A percentile compares a stretch with the other conserved stretches of the same genome.
phyloP scores from a whole-genome alignment of 2,329 filamentous ascomycete genomes.

The Trichoderma polysporum region DNA sequence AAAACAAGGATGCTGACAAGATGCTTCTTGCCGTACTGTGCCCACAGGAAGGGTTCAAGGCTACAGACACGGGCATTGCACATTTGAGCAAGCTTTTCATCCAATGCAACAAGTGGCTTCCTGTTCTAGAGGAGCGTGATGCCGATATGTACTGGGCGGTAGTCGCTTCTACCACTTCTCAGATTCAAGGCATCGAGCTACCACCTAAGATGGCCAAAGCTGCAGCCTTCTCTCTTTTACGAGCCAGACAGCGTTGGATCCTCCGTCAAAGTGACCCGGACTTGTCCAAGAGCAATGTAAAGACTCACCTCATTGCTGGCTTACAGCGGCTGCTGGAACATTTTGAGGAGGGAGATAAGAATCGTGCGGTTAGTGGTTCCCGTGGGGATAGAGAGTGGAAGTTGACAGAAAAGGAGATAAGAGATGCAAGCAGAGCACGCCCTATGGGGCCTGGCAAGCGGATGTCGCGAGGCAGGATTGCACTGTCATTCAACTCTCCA shows the following conservation, averaged over 20 bases:
- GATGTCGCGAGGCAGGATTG: slow-evolving; percentile 18
- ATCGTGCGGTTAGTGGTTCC: too few species aligned
- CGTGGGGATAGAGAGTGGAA: background rate
- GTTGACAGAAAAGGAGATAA: slow-evolving; percentile 7
- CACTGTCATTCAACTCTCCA: slow-evolving; percentile 1
- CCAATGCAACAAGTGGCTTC: slow-evolving; percentile 14
- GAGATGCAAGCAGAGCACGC: background rate
- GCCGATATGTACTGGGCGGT: background rate
- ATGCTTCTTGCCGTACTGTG: slow-evolving; percentile 11
- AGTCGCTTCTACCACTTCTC: background rate
- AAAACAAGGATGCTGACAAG: background rate
- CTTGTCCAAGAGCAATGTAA: background rate
- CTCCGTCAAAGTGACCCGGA: background rate
- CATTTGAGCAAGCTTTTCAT: slow-evolving; percentile 4
- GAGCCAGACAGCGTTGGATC: slow-evolving; percentile 22
- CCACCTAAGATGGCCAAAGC: background rate
- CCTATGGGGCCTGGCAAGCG: slow-evolving; percentile 18
- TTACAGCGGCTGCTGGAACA: slow-evolving; percentile 18
- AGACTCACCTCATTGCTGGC: background rate
- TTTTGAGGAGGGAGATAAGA: background rate
- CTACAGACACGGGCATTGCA: background rate
- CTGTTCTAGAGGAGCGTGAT: background rate
- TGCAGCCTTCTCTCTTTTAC: slow-evolving; percentile 19
- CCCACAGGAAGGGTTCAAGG: background rate
- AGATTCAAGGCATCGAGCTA: background rate